Evolutionary conservation across 2,329 filamentous ascomycete species (phyloP).

Genomic region (Hirsutella rhossiliensis): DNA sequence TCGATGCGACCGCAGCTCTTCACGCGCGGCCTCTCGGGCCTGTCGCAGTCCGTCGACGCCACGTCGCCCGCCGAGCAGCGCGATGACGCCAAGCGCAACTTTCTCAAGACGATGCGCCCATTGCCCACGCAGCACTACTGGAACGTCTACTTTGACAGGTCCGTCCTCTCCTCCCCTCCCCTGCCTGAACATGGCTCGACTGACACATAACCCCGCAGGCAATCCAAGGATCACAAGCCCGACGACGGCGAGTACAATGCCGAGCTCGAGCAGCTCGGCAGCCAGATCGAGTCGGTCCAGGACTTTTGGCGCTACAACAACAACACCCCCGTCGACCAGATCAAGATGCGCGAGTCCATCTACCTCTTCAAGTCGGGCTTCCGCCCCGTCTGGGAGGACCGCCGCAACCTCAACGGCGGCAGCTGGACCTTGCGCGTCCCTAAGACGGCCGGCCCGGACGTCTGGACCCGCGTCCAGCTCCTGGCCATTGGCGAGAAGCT

Average conservation of each 20-base stretch:
- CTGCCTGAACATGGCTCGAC: background rate
- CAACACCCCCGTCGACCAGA: conserved; percentile 64
- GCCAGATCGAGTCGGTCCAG: conserved; percentile 66
- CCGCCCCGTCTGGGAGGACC: conserved; percentile 71
- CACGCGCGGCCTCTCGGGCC: conserved; percentile 49
- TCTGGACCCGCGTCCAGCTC: conserved; percentile 73
- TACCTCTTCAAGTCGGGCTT: conserved; percentile 73
- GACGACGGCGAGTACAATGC: conserved; percentile 35
- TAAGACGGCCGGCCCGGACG: conserved; percentile 59
- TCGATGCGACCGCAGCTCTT: conserved; percentile 45
- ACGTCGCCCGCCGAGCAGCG: conserved; percentile 62
- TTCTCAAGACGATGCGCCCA: conserved; percentile 60
- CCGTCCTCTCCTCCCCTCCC: background rate
- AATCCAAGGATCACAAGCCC: conserved; percentile 31
- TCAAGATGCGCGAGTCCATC: conserved; percentile 66
- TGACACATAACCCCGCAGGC: conserved; percentile 17
- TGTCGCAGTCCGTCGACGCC: conserved; percentile 45
- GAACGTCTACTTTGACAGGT: conserved; percentile 58
- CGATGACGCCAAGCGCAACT: conserved; percentile 73
- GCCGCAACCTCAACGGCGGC: conserved; percentile 73
- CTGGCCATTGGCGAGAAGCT: conserved; percentile 75
- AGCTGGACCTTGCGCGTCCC: conserved; percentile 88
- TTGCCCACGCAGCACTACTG: conserved; percentile 73
- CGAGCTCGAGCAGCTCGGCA: conserved; percentile 49
- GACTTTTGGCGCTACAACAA: conserved; percentile 79